Evolutionary conservation across 768 basidiomycete genomes (phyloP).

Genomic region (Trametes meyenii): DNA sequence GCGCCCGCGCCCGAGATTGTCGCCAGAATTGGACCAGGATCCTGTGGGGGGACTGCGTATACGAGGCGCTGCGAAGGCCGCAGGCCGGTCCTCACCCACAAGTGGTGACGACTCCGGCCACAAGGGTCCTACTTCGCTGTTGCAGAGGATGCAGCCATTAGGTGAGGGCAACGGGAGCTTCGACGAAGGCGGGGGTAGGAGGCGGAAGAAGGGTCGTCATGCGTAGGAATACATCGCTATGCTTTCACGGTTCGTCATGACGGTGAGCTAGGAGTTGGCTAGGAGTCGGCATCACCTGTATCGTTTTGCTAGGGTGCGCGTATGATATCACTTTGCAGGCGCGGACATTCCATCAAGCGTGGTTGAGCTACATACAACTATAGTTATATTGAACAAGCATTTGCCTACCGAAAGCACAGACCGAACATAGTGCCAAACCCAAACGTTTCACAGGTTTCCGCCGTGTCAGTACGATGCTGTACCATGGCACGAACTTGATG

Average conservation of each 20-base stretch:
- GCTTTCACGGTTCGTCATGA: background rate
- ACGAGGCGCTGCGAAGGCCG: constrained; percentile 51
- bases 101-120: background rate
- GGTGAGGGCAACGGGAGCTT: background rate
- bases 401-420: no score
- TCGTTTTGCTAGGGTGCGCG: background rate
- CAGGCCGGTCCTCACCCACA: constrained; percentile 6
- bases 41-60: constrained; percentile 53
- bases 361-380: no score
- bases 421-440: no score
- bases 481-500: no score
- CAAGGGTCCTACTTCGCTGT: constrained; percentile 4
- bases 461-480: no score
- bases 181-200: constrained; percentile 12
- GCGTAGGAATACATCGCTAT: background rate
- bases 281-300: background rate
- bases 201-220: constrained; percentile 9
- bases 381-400: no score
- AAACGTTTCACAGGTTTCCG: no score
- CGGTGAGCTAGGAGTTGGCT: background rate
- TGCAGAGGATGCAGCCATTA: constrained; percentile 15
- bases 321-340: background rate
- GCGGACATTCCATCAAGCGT: background rate
- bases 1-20: constrained; percentile 15
- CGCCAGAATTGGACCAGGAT: constrained; percentile 36